Percentiles rank a stretch among this genome's conserved stretches.
Evolutionary conservation across 2,329 filamentous ascomycete genomes (phyloP).

Genomic region (Colletotrichum tofieldiae): DNA sequence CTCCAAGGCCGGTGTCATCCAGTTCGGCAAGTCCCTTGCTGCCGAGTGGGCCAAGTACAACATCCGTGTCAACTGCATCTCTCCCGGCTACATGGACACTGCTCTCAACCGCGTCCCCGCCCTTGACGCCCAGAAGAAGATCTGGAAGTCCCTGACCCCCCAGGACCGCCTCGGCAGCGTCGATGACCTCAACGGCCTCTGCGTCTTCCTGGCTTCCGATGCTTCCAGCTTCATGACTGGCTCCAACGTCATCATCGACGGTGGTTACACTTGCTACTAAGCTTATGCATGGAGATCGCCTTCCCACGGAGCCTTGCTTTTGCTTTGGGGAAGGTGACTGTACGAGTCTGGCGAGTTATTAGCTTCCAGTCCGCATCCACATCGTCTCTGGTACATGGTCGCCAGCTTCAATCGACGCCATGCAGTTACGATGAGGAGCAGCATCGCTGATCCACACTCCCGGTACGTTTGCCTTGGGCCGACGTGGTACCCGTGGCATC

Average conservation of each 20-base stretch:
- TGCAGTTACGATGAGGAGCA: slow-evolving; percentile 18
- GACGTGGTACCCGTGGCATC: slow-evolving; percentile 32
- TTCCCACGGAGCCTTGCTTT: neutral
- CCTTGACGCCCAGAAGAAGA: slow-evolving; percentile 85
- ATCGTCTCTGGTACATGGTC: too few relatives aligned
- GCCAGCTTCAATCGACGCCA: slow-evolving; percentile 2
- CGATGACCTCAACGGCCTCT: slow-evolving; percentile 84
- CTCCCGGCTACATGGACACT: slow-evolving; percentile 90
- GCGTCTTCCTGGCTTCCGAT: slow-evolving; percentile 82
- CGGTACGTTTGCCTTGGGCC: slow-evolving; percentile 31
- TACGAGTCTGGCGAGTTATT: slow-evolving; percentile 15
- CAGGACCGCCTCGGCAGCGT: slow-evolving; percentile 81
- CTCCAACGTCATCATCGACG: slow-evolving; percentile 80
- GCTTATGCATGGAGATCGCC: slow-evolving; percentile 21
- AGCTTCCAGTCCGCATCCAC: slow-evolving; percentile 3
- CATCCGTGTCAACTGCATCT: slow-evolving; percentile 89
- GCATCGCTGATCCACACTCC: slow-evolving; percentile 26
- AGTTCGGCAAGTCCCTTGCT: slow-evolving; percentile 84
- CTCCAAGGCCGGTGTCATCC: slow-evolving; percentile 85
- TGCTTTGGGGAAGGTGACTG: neutral
- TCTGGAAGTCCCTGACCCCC: slow-evolving; percentile 82
- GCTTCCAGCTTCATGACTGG: slow-evolving; percentile 85
- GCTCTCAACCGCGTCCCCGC: slow-evolving; percentile 84
- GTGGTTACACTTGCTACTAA: slow-evolving; percentile 77
- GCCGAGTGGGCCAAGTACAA: slow-evolving; percentile 88